Conservation (phyloP, 2,329 filamentous ascomycete species). For the Botrytis byssoidea region DNA sequence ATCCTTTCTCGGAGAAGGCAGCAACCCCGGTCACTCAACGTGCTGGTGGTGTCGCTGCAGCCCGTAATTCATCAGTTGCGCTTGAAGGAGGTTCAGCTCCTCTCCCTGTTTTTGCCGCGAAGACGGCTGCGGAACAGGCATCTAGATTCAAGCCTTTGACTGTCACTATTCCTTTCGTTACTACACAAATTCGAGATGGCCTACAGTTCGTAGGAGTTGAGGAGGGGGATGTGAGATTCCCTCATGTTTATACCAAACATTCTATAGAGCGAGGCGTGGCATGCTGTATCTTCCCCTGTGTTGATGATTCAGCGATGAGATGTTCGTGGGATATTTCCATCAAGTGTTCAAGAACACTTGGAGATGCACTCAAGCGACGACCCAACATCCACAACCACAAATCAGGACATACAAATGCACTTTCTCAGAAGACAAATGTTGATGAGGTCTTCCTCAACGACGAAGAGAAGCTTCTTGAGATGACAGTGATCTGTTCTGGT, state of each 20-base stretch:
- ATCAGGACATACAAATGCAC: neutral
- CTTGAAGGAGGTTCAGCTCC: slow-evolving; percentile 41
- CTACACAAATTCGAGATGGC: slow-evolving; percentile 76
- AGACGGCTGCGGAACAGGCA: slow-evolving; percentile 40
- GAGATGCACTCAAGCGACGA: slow-evolving; percentile 63
- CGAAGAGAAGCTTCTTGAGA: slow-evolving; percentile 83
- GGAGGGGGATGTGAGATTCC: slow-evolving; percentile 76
- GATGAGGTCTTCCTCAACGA: slow-evolving; percentile 51
- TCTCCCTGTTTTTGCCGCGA: slow-evolving; percentile 38
- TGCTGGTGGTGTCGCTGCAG: slow-evolving; percentile 35
- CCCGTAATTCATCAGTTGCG: slow-evolving; percentile 33
- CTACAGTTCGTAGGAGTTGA: slow-evolving; percentile 88
- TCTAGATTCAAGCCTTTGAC: slow-evolving; percentile 57
- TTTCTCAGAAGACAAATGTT: slow-evolving; percentile 23
- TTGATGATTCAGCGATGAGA: slow-evolving; percentile 79
- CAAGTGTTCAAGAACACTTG: slow-evolving; percentile 80
- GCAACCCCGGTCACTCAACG: slow-evolving; percentile 46
- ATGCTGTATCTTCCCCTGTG: slow-evolving; percentile 86
- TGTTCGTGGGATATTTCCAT: slow-evolving; percentile 88
- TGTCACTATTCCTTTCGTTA: slow-evolving; percentile 72
- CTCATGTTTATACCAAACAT: slow-evolving; percentile 87
- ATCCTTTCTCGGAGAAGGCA: slow-evolving; percentile 50
- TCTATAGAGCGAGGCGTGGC: slow-evolving; percentile 74
- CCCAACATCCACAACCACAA: slow-evolving; percentile 36
- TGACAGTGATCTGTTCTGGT: slow-evolving; percentile 88